Evolutionary conservation across 2,329 filamentous ascomycete genomes (phyloP).

Genomic region (Beauveria varroae): DNA sequence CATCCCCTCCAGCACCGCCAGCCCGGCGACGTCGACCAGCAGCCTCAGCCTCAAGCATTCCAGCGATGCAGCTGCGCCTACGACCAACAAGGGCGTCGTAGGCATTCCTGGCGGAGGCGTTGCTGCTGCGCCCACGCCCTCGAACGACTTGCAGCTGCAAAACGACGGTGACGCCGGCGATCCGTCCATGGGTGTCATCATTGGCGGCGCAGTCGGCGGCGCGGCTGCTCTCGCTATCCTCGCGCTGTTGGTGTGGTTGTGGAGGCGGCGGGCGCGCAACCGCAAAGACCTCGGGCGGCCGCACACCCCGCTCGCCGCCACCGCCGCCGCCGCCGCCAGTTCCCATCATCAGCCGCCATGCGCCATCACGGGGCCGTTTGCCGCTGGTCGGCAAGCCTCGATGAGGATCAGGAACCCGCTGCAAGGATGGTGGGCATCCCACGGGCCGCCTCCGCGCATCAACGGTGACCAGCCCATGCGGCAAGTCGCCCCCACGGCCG

Average conservation of each 20-base stretch:
- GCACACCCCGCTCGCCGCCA: not conserved
- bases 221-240: slow-evolving; percentile 35
- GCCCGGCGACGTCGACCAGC: not conserved
- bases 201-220: slow-evolving; percentile 44
- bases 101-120: not conserved
- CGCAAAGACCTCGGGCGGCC: slow-evolving; percentile 20
- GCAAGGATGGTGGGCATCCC: slow-evolving; percentile 2
- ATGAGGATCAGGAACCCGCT: not conserved
- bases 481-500: too few species aligned
- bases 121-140: not conserved
- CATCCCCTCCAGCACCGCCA: not conserved
- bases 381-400: slow-evolving; percentile 1
- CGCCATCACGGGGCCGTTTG: not conserved
- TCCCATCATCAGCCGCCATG: not conserved
- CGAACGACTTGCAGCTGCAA: not conserved
- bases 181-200: slow-evolving; percentile 31
- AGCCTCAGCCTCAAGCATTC: not conserved
- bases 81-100: not conserved
- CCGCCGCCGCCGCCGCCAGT: not conserved
- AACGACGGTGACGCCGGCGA: not conserved
- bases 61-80: not conserved
- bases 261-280: slow-evolving; percentile 34
- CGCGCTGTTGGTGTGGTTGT: slow-evolving; percentile 43
- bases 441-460: not conserved
- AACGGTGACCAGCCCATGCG: not conserved